Evolutionary conservation across 768 basidiomycete genomes (phyloP), one percentile per base, ranked within the genome.

Genomic region (Tylopilus subfusipes): DNA sequence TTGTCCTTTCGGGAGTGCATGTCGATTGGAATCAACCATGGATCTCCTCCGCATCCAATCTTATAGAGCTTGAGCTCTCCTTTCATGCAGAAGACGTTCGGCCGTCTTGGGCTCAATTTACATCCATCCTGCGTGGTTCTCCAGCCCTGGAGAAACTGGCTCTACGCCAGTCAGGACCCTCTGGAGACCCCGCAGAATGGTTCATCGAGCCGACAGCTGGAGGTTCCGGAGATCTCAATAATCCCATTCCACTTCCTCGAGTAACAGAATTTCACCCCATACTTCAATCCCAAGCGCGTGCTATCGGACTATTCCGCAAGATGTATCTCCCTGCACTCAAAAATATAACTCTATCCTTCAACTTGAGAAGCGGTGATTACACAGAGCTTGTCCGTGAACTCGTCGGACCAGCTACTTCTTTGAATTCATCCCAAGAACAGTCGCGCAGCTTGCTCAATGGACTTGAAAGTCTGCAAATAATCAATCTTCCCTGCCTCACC

Each of bases 1-100:
- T 82, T 29, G 71, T 73, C 10, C 72, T 91, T 30, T 88, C 84
- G 82, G 86, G 85, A 40, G 83, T 88, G 5, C 86, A 90, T 57
- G 66, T 90, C 33, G 78, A 83, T 54, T 90, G 88, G 88, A 73
- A 77, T 30, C 70, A 74, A 30, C 72, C 76, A 27, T 27, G 25
- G 25, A 7, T 27, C 25, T 4, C 25, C 25, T 27, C 25, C 25
- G 7, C 25, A 7, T 19, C 53, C 18, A 59, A 54, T 5, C 70
- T 90, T 29, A 63, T 61, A 22, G 76, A 80, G 84, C 83, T n/a
- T n/a, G n/a, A n/a, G n/a, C n/a, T n/a, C n/a, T n/a, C n/a, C n/a
- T n/a, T n/a, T n/a, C n/a, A n/a, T n/a, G n/a, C n/a, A n/a, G n/a
- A n/a, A n/a, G n/a, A n/a, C n/a, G n/a, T n/a, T n/a, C n/a, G n/a